Evolutionary conservation across 257 asterid species (phyloP), one percentile per base, ranked within the genome.

Genomic region (Cynanchum wilfordii): DNA sequence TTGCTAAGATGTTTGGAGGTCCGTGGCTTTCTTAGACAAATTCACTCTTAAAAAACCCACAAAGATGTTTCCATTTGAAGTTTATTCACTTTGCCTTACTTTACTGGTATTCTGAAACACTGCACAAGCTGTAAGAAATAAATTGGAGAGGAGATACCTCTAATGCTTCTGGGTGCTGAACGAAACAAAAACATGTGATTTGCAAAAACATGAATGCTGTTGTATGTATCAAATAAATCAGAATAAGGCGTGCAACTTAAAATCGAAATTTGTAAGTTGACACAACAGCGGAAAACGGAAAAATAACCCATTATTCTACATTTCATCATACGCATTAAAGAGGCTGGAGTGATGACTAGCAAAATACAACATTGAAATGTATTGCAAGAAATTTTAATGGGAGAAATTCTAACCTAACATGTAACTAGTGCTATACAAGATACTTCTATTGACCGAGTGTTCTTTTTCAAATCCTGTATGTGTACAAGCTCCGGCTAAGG

Each of bases 1-100:
- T 88, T 67, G 49, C 75, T 65, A 87, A 86, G 52, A 50, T 92
- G 55, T 84, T 89, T 44, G 71, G 79, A 30, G 45, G 75, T 30
- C 76, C 82, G 6, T 86, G 85, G 84, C 69, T 79, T 13, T 76
- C 82, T 62, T 45, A 22, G 44, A 76, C 50, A 63, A 52, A 12
- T 69, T 27, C 10, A 56, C 49, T 33, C 55, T 52, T 50, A 2
- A 47, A 13, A 5, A 25, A 17, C 11, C 59, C 16, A 6, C 9
- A 51, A 29, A 17, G 38, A 24, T 16, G 27, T 27, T 0, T 11
- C 16, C 16, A 7, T 22, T 50, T 29, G 50, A 69, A 33, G 13
- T 30, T 69, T 5, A 29, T 27, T 56, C 19, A 17, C 55, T 50
- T 4, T 50, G 20, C 20, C 55, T 50, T 50, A 50, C 6, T 54